Conservation (phyloP, 129 eudicot species). For the Flaveria trinervia region DNA sequence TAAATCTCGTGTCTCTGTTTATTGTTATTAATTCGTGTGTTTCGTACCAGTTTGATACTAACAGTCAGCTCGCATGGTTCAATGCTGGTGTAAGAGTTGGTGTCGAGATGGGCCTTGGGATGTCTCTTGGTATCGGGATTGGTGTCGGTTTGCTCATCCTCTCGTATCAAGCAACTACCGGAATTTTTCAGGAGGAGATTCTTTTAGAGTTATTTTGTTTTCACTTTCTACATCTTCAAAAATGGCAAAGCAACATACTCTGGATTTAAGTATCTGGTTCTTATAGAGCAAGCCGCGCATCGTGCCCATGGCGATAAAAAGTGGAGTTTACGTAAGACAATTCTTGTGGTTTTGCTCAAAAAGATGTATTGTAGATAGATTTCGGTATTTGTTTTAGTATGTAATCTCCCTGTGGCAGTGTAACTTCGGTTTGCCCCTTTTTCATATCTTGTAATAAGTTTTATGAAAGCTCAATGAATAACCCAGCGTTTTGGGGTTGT, state of each 20-base stretch:
- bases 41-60: too few species aligned
- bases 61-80: conserved; percentile 89
- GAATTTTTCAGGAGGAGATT: conserved; percentile 65
- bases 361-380: conserved; percentile 38
- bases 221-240: conserved; percentile 11
- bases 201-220: too few species aligned
- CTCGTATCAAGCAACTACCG: conserved; percentile 90
- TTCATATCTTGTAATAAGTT: conserved; percentile 27
- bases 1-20: too few species aligned
- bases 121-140: conserved; percentile 78
- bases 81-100: conserved; percentile 88
- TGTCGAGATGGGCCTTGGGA: conserved; percentile 83
- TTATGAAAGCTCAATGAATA: conserved; percentile 20
- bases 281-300: conserved; percentile 10
- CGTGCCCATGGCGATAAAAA: not conserved
- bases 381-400: conserved; percentile 9
- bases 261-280: conserved; percentile 27
- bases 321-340: not conserved
- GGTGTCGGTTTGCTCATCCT: conserved; percentile 95
- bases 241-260: conserved; percentile 22
- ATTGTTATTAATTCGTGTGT: too few species aligned
- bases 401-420: conserved; percentile 25
- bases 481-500: conserved; percentile 13
- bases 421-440: conserved; percentile 12
- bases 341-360: conserved; percentile 14